Conservation (phyloP, 371 early-diverging fungal genomes). For the Parasitella parasitica region DNA sequence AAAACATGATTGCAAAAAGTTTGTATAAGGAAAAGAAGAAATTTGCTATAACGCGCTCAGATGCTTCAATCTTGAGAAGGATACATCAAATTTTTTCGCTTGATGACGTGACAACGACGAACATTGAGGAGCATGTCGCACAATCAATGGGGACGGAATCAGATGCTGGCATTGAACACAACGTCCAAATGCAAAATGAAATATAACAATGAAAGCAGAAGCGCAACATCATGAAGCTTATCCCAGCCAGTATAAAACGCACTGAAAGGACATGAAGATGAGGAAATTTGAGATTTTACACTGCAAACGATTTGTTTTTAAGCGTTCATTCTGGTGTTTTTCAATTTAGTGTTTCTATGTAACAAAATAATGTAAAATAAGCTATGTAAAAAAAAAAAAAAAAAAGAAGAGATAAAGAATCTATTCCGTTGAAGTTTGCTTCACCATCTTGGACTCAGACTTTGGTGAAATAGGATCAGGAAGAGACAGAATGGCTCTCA, state of each 20-base stretch:
- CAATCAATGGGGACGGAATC: background rate
- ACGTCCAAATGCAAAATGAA: background rate
- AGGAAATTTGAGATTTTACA: no score
- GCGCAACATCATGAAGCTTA: no score
- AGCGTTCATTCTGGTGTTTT: background rate
- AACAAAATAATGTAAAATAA: no score
- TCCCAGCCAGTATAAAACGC: no score
- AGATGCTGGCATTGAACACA: background rate
- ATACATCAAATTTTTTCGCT: background rate
- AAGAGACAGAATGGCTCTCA: constrained; percentile 44
- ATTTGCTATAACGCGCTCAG: background rate
- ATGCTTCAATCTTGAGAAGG: background rate
- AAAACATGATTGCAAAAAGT: constrained; percentile 2
- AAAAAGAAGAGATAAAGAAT: background rate
- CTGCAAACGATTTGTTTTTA: background rate
- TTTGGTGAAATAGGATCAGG: constrained; percentile 29
- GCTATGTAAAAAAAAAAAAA: background rate
- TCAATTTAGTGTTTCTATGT: no score
- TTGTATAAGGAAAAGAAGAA: background rate
- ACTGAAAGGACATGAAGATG: no score
- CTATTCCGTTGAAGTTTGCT: constrained; percentile 5
- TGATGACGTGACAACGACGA: background rate
- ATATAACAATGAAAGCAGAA: background rate
- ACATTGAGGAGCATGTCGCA: background rate
- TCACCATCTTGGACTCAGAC: constrained; percentile 18